Evolutionary conservation across 2,329 filamentous ascomycete genomes (phyloP).

Genomic region (Tolypocladium nubicola): DNA sequence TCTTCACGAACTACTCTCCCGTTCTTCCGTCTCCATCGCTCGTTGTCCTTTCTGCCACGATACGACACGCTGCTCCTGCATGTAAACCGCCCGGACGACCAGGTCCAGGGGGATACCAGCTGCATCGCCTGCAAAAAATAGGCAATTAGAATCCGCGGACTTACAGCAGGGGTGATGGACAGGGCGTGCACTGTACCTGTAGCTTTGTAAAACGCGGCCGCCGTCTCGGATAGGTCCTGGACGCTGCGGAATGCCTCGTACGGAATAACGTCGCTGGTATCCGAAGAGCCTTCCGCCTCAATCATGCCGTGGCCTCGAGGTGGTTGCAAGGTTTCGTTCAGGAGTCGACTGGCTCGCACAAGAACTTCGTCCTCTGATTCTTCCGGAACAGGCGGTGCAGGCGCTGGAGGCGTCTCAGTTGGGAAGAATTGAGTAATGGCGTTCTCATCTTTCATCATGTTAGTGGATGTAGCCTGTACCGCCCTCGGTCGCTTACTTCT

Average conservation of each 20-base stretch:
- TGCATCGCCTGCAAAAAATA: slow-evolving; percentile 12
- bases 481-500: slow-evolving; percentile 16
- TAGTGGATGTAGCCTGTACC: neutral
- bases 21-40: neutral
- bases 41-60: slow-evolving; percentile 18
- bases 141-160: neutral
- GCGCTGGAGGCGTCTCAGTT: slow-evolving; percentile 10
- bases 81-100: slow-evolving; percentile 25
- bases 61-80: slow-evolving; percentile 24
- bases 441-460: slow-evolving; percentile 12
- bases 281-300: neutral
- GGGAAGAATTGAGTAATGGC: slow-evolving; percentile 24
- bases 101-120: slow-evolving; percentile 22
- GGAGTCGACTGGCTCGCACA: slow-evolving; percentile 8
- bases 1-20: neutral
- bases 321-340: slow-evolving; percentile 9
- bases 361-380: slow-evolving; percentile 15
- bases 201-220: slow-evolving; percentile 20
- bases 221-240: slow-evolving; percentile 19
- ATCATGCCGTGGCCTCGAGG: neutral
- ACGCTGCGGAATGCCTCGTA: slow-evolving; percentile 21
- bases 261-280: neutral
- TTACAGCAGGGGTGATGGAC: neutral
- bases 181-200: slow-evolving; percentile 12
- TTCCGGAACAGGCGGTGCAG: slow-evolving; percentile 9